Evolutionary conservation across 2,329 filamentous ascomycete genomes (phyloP), one percentile per base, ranked within the genome.

Genomic region (Akanthomyces dipterigenus): DNA sequence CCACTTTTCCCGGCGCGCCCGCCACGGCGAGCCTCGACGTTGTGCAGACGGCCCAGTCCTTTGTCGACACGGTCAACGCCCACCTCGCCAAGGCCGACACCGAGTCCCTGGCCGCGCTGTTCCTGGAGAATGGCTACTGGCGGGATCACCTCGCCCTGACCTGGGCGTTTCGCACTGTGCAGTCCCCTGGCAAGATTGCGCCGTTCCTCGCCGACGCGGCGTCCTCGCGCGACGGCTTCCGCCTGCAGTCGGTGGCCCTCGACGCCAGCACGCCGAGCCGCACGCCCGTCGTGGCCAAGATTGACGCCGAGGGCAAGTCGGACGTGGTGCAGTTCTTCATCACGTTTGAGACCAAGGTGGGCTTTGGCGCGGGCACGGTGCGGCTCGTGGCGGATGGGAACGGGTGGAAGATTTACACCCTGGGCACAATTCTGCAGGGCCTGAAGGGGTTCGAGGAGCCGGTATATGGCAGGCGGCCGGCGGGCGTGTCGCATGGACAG

Each of bases 381-480:
- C 55, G 65, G 8, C 43, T 68, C 22, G 56, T 56, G 12, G 61
- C 62, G 28, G 58, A 63, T 12, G 61, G 56, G 9, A 51, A 38
- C 5, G 57, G 40, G 16, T 87, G 82, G 82, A 84, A 83, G 68
- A 78, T 81, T 0, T 84, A 81, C 64, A 84, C 81, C 7, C 67
- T 88, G 0, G 86, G 80, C 66, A 87, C 85, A 0, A 73, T 76
- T 0, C 69, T 88, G 20, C 68, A 75, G 11, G 76, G 79, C 51
- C 64, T 88, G 16, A 79, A 74, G 7, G 80, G 77, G 0, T 71
- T 76, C 57, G 79, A 82, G 62, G 81, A 86, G 68, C 65, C 66
- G 0, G 64, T 75, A 1, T 73, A 76, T 2, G 66, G 65, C 1
- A 75, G 74, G 9, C 74, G 85, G 55, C 77, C 82, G 0, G 72